Evolutionary conservation across 257 asterid genomes (phyloP), one percentile per base, ranked within the genome.

Genomic region (Lavandula angustifolia): DNA sequence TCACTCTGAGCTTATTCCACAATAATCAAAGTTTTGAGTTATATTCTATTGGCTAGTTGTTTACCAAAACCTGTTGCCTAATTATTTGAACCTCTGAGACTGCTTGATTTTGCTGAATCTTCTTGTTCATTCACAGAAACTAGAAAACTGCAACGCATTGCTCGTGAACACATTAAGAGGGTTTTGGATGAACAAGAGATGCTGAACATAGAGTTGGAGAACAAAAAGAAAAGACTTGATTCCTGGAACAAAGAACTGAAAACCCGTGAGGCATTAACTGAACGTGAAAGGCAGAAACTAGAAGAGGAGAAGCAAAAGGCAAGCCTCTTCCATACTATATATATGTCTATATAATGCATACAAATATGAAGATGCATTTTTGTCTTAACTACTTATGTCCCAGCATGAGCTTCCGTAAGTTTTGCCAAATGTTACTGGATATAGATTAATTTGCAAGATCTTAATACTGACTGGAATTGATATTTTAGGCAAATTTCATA

Each of bases 221-320:
- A 49, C 57, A 89, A 84, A 80, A 85, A 81, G 68, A 75, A 33
- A 61, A 61, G 85, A 14, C 95, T 92, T 34, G 95, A 87, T 74
- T 54, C 81, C 3, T 84, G 96, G 98, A 75, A 83, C 75, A 89
- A 76, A 79, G 97, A 92, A 66, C 74, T 92, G 80, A 84, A 87
- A 64, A 82, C 76, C 60, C 89, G 96, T 48, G 97, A 92, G 73
- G 82, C 89, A 11, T 75, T 75, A 35, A 89, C 95, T 44, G 95
- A 87, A 66, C 82, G 89, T 17, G 96, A 89, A 75, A 85, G 87
- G 60, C 88, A 73, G 29, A 92, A 87, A 75, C 98, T 89, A 71
- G 97, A 87, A 14, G 95, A 85, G 70, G 95, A 89, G 72, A 92
- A 85, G 66, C 60, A 35, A 60, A 84, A 82, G 97, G 97, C 88